Evolutionary conservation across 106 monocot genomes (phyloP).

Genomic region (Hemerocallis citrina): DNA sequence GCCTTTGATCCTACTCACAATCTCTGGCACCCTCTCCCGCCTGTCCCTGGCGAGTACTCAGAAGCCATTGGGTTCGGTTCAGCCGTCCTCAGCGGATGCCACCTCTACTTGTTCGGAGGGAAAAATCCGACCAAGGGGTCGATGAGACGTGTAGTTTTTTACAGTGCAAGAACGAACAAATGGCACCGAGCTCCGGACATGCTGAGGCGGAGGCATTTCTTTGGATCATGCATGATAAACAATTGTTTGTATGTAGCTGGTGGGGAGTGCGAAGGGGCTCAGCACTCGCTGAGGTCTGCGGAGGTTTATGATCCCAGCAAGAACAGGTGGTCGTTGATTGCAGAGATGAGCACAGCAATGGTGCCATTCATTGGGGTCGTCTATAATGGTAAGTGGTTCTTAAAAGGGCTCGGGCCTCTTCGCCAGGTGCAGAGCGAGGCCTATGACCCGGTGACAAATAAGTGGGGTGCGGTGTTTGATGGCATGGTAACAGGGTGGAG

Average conservation of each 20-base stretch:
- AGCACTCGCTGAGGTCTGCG: constrained; percentile 18
- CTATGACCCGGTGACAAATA: constrained; percentile 18
- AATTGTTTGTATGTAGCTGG: constrained; percentile 43
- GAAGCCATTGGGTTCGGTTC: constrained; percentile 33
- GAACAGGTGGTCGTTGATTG: constrained; percentile 29
- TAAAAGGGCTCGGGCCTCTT: constrained; percentile 35
- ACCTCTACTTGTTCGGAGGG: constrained; percentile 40
- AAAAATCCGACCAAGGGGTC: constrained; percentile 22
- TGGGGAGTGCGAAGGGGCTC: constrained; percentile 24
- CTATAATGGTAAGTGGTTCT: constrained; percentile 25
- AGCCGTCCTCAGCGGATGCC: constrained; percentile 35
- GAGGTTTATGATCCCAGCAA: constrained; percentile 38
- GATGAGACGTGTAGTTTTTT: constrained; percentile 38
- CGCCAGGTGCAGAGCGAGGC: constrained; percentile 30
- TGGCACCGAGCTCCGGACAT: constrained; percentile 54
- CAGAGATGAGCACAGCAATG: constrained; percentile 36
- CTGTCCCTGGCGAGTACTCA: constrained; percentile 27
- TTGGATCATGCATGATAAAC: constrained; percentile 31
- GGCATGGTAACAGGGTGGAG: constrained; percentile 38
- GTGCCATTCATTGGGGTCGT: constrained; percentile 31
- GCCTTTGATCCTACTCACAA: constrained; percentile 26
- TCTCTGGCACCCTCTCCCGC: constrained; percentile 38
- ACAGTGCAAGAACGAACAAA: constrained; percentile 32
- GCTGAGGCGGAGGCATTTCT: constrained; percentile 31
- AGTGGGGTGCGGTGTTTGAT: constrained; percentile 21